A percentile compares a stretch with the other conserved stretches of the same genome.
Conservation (phyloP, 2,329 filamentous ascomycete species). For the Colletotrichum higginsianum region DNA sequence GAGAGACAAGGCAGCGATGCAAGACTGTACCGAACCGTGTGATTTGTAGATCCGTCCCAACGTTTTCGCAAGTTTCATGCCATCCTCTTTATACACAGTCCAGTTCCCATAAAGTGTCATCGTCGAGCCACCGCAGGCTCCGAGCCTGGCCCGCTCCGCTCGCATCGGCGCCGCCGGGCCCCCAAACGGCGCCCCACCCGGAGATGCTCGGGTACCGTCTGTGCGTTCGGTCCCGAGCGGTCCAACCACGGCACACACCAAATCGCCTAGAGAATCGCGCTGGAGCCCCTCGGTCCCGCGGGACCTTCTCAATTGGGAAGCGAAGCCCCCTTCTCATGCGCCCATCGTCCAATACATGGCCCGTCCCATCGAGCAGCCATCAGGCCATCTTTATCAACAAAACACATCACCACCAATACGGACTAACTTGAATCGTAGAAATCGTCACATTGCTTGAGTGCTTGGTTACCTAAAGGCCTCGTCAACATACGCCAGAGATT, state of each 20-base stretch:
- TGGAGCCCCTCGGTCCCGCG: neutral
- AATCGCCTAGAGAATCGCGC: neutral
- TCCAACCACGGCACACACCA: neutral
- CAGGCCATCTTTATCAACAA: neutral
- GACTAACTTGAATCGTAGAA: neutral
- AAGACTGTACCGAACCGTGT: neutral
- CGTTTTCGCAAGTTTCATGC: neutral
- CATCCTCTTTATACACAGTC: neutral
- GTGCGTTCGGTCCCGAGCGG: conserved; percentile 11
- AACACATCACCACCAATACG: neutral
- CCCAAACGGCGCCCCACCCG: neutral
- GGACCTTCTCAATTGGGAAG: neutral
- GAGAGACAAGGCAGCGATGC: neutral
- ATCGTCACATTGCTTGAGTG: neutral
- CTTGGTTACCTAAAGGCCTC: neutral
- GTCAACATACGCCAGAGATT: neutral
- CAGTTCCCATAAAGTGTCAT: too few relatives aligned
- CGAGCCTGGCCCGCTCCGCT: neutral
- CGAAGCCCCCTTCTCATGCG: neutral
- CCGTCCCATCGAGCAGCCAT: too few relatives aligned
- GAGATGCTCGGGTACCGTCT: neutral
- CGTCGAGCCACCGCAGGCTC: neutral
- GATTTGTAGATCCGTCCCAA: neutral
- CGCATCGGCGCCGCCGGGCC: neutral
- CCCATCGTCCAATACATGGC: neutral